Percentiles rank a stretch among this genome's conserved stretches.
phyloP scores from a whole-genome alignment of 495 filamentous ascomycete genomes.

The Talaromyces adpressus region DNA sequence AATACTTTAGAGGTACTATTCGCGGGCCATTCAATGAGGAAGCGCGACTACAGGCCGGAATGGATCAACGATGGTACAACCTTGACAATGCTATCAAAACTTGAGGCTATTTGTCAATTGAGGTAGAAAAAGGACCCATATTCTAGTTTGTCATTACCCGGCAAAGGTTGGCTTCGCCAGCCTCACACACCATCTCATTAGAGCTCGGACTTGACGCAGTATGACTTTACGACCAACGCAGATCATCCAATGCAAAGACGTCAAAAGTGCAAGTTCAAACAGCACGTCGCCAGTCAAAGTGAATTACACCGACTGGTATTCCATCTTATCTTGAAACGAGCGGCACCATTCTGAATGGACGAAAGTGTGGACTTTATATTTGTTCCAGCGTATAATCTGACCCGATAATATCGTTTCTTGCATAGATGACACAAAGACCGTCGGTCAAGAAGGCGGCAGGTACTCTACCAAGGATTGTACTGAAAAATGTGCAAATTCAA shows the following conservation, averaged over 20 bases:
- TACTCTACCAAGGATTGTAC: neutral
- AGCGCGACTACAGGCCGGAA: slow-evolving; percentile 40
- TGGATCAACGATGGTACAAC: slow-evolving; percentile 43
- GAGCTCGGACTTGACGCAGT: neutral
- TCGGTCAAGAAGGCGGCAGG: neutral
- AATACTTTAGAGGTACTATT: slow-evolving; percentile 39
- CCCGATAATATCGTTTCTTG: neutral
- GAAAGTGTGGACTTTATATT: neutral
- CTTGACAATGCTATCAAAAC: slow-evolving; percentile 5
- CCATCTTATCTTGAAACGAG: neutral
- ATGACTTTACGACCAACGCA: neutral
- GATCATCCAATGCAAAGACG: neutral
- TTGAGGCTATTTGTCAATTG: neutral
- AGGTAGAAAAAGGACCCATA: neutral
- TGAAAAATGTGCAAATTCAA: neutral
- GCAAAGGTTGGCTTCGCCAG: neutral
- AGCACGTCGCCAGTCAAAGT: neutral
- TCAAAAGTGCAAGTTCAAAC: neutral
- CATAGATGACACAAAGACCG: neutral
- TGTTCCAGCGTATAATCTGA: neutral
- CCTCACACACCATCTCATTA: neutral
- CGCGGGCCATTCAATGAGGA: slow-evolving; percentile 45
- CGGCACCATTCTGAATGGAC: neutral
- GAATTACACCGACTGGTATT: neutral
- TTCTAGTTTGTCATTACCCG: neutral